Percentiles rank a stretch among this genome's conserved stretches.
Evolutionary conservation across 2,329 filamentous ascomycete genomes (phyloP).

Genomic region (Botrytis fragariae): DNA sequence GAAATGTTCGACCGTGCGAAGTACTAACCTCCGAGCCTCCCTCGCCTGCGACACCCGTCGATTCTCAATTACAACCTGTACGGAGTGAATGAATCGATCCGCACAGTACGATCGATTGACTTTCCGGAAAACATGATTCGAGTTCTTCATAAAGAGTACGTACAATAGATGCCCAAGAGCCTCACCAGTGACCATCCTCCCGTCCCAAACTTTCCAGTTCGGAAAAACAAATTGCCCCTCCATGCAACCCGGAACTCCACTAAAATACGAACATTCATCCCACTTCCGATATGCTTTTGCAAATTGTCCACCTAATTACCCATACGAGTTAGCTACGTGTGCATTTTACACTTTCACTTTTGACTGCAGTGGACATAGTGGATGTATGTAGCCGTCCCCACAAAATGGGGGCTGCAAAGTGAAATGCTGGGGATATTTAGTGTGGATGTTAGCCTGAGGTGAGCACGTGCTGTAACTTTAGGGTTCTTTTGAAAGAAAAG

Average conservation of each 20-base stretch:
- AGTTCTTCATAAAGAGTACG: neutral
- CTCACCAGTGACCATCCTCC: neutral
- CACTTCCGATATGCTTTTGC: neutral
- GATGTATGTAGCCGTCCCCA: neutral
- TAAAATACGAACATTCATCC: neutral
- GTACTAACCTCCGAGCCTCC: neutral
- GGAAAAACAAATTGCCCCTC: neutral
- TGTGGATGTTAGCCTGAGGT: neutral
- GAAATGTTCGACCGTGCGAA: neutral
- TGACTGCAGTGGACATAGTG: neutral
- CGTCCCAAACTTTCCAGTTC: neutral
- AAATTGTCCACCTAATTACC: neutral
- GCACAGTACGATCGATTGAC: neutral
- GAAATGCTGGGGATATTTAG: neutral
- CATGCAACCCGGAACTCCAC: neutral
- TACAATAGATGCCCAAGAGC: neutral
- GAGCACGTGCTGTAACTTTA: neutral
- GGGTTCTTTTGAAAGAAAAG: neutral
- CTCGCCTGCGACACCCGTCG: neutral
- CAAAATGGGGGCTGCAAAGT: neutral
- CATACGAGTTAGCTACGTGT: neutral
- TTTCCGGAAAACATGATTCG: neutral
- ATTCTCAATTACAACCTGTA: neutral
- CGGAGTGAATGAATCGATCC: neutral
- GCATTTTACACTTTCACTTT: neutral